Evolutionary conservation across 371 early-diverging fungal genomes (phyloP).

Genomic region (Mortierella sp.): DNA sequence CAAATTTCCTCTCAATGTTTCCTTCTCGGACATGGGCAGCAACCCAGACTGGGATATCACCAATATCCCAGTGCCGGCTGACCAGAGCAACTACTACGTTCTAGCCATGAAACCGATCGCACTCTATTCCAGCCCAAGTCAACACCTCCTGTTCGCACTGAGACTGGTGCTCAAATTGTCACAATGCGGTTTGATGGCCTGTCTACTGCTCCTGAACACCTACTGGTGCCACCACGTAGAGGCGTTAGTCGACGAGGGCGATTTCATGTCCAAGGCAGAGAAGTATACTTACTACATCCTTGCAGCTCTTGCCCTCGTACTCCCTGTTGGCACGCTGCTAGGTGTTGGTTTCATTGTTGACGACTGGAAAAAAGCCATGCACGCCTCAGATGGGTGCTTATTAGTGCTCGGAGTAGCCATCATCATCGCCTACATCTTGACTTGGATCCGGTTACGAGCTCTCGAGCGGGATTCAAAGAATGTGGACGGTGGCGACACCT

Average conservation of each 20-base stretch:
- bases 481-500: slow-evolving; percentile 39
- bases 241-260: slow-evolving; percentile 42
- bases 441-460: slow-evolving; percentile 30
- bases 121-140: slow-evolving; percentile 11
- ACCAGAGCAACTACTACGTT: slow-evolving; percentile 12
- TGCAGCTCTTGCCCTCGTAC: slow-evolving; percentile 12
- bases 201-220: slow-evolving; percentile 36
- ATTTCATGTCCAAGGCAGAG: slow-evolving; percentile 46
- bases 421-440: slow-evolving; percentile 28
- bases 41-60: slow-evolving; percentile 13
- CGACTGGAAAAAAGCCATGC: slow-evolving; percentile 3
- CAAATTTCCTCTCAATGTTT: slow-evolving; percentile 9
- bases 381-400: slow-evolving; percentile 18
- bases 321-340: slow-evolving; percentile 9
- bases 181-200: slow-evolving; percentile 30
- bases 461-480: slow-evolving; percentile 49
- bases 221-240: slow-evolving; percentile 52
- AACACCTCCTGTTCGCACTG: slow-evolving; percentile 7
- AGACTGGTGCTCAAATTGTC: slow-evolving; percentile 21
- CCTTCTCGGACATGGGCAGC: slow-evolving; percentile 20
- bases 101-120: slow-evolving; percentile 33
- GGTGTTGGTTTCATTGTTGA: slow-evolving; percentile 10
- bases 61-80: neutral
- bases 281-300: slow-evolving; percentile 36
- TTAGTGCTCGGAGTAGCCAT: slow-evolving; percentile 14